phyloP scores from a whole-genome alignment of 345 rosid species.

The Sonneratia caseolaris region DNA sequence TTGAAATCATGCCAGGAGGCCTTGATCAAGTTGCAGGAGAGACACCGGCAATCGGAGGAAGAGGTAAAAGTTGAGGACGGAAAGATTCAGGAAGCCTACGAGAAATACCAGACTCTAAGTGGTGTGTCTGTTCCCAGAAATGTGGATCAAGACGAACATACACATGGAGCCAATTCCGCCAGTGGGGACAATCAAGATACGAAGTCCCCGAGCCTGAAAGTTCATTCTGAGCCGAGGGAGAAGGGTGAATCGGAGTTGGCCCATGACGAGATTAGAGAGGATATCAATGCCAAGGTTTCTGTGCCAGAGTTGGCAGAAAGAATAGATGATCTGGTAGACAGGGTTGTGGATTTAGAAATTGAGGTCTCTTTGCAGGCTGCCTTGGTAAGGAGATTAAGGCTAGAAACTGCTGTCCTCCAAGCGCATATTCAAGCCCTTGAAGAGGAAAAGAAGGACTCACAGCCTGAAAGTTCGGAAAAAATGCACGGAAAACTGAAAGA shows the following conservation, averaged over 20 bases:
- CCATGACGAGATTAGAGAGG: constrained; percentile 22
- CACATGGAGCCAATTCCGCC: constrained; percentile 8
- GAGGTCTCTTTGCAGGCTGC: constrained; percentile 53
- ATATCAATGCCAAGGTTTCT: constrained; percentile 28
- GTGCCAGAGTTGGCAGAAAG: constrained; percentile 51
- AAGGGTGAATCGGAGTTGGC: constrained; percentile 17
- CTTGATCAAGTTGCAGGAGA: constrained; percentile 43
- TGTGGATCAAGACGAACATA: constrained; percentile 8
- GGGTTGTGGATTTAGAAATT: constrained; percentile 51
- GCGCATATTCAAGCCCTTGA: constrained; percentile 42
- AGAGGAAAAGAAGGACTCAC: constrained; percentile 37
- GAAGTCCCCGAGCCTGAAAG: background rate
- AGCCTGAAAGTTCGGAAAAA: constrained; percentile 27
- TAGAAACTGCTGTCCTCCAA: constrained; percentile 52
- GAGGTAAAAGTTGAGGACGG: constrained; percentile 38
- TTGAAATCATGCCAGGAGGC: constrained; percentile 64
- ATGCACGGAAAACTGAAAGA: constrained; percentile 35
- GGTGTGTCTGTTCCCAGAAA: constrained; percentile 15
- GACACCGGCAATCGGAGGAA: constrained; percentile 42
- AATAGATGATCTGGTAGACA: constrained; percentile 67
- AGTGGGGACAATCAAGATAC: background rate
- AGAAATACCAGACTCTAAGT: constrained; percentile 32
- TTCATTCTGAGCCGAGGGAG: background rate
- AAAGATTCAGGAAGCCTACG: constrained; percentile 36
- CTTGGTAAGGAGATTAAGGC: constrained; percentile 42